Evolutionary conservation across 2,329 filamentous ascomycete genomes (phyloP).

Genomic region (Cadophora gregata): DNA sequence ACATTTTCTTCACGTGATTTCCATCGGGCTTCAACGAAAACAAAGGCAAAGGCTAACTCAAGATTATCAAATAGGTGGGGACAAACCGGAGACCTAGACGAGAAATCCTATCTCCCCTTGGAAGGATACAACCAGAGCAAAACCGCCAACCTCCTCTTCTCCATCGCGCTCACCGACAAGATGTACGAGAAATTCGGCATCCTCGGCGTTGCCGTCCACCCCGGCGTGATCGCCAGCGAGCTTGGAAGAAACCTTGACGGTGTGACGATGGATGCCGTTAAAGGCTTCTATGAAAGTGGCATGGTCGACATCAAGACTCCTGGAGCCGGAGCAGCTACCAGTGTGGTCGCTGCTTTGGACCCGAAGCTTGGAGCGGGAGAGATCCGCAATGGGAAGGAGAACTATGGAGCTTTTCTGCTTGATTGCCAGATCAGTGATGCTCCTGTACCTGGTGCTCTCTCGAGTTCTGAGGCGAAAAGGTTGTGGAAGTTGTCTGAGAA

Average conservation of each 20-base stretch:
- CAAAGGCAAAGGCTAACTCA: not conserved
- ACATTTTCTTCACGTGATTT: not conserved
- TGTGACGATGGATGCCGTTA: constrained; percentile 7
- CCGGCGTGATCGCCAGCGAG: constrained; percentile 41
- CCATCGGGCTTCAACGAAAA: not conserved
- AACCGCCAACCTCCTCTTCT: constrained; percentile 46
- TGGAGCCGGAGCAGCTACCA: constrained; percentile 38
- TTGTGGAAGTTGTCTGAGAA: constrained; percentile 55
- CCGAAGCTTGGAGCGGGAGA: constrained; percentile 32
- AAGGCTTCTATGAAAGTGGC: constrained; percentile 3
- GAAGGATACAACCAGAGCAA: constrained; percentile 48
- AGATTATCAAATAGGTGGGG: constrained; percentile 33
- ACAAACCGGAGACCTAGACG: constrained; percentile 30
- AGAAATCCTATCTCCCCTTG: constrained; percentile 45
- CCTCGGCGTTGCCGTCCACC: constrained; percentile 43
- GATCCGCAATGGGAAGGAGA: constrained; percentile 38
- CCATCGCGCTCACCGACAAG: constrained; percentile 39
- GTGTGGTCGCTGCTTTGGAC: constrained; percentile 48
- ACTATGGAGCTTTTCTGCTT: constrained; percentile 43
- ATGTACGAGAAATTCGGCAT: constrained; percentile 39
- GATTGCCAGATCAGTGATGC: constrained; percentile 44
- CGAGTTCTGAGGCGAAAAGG: constrained; percentile 47
- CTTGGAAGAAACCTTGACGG: constrained; percentile 38
- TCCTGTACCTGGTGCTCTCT: constrained; percentile 35
- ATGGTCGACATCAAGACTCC: constrained; percentile 1